Percentiles rank a stretch among this genome's conserved stretches.
phyloP scores from a whole-genome alignment of 2,329 filamentous ascomycete species.

The Lachnellula subtilissima region DNA sequence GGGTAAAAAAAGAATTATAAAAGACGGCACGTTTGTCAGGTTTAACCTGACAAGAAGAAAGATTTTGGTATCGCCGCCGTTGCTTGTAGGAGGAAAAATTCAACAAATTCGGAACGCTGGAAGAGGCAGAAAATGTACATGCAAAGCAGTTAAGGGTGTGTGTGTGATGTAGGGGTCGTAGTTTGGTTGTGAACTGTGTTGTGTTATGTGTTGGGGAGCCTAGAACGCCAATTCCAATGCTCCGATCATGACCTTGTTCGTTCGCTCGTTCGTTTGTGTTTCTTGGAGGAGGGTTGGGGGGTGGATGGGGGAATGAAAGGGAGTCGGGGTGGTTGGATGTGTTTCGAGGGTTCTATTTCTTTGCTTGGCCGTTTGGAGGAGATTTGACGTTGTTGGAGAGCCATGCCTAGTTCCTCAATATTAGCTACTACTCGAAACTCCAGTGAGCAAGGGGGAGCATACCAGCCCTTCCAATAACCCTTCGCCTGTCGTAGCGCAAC shows the following conservation, averaged over 20 bases:
- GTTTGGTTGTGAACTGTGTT: background rate
- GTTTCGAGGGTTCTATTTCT: slow-evolving; percentile 17
- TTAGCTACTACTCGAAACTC: background rate
- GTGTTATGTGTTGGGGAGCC: no score
- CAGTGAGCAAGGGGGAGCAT: slow-evolving; percentile 27
- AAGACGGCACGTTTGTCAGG: background rate
- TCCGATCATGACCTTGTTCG: no score
- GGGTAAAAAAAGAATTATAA: background rate
- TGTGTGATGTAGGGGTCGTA: no score
- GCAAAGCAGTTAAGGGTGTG: no score
- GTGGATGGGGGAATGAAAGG: background rate
- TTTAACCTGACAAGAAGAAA: slow-evolving; percentile 1
- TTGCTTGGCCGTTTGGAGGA: slow-evolving; percentile 35
- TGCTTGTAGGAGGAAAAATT: background rate
- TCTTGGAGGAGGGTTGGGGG: no score
- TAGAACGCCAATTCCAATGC: no score
- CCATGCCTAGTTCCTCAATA: slow-evolving; percentile 50
- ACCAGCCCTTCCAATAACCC: slow-evolving; percentile 75
- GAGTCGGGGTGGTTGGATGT: background rate
- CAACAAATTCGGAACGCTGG: background rate
- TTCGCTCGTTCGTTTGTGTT: no score
- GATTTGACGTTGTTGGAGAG: slow-evolving; percentile 79
- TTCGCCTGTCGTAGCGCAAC: slow-evolving; percentile 76
- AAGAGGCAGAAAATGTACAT: background rate
- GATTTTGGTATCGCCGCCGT: slow-evolving; percentile 27